Evolutionary conservation across 441 rosid species (phyloP).

Genomic region (Bruguiera hainesii): DNA sequence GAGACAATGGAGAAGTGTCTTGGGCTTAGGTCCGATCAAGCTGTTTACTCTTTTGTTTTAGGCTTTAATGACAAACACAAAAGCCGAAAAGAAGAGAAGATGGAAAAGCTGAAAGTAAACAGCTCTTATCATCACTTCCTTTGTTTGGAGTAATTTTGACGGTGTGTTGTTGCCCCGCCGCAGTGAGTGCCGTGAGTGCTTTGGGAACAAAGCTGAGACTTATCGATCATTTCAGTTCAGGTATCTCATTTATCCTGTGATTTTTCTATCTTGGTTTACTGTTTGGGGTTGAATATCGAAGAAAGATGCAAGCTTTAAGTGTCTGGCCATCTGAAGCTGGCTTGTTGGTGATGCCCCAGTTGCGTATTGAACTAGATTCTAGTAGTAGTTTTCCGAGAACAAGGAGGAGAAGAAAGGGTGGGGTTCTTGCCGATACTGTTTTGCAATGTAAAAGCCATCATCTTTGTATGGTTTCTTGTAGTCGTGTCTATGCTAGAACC

Average conservation of each 20-base stretch:
- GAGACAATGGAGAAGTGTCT: neutral
- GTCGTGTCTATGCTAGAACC: constrained; percentile 22
- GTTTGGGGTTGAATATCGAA: constrained; percentile 4
- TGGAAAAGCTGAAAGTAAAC: neutral
- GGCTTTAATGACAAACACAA: neutral
- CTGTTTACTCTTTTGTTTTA: neutral
- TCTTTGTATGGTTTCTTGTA: constrained; percentile 32
- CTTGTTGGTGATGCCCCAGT: constrained; percentile 42
- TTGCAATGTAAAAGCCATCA: constrained; percentile 27
- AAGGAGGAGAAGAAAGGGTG: constrained; percentile 31
- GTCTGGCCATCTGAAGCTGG: constrained; percentile 46
- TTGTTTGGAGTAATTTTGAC: no score
- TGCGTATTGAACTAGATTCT: constrained; percentile 42
- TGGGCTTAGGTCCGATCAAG: neutral
- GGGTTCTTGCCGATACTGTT: constrained; percentile 22
- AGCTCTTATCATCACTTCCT: neutral
- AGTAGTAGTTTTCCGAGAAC: constrained; percentile 25
- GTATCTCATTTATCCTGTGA: constrained; percentile 9
- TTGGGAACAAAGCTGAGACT: neutral
- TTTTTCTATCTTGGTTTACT: constrained; percentile 22
- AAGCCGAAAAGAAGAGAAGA: no score
- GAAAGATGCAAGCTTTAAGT: constrained; percentile 67
- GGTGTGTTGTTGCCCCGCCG: no score
- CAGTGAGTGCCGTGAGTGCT: neutral
- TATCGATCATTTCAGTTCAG: neutral